Evolutionary conservation across 164 flowering plant species (phyloP).

Genomic region (Annona squamosa): DNA sequence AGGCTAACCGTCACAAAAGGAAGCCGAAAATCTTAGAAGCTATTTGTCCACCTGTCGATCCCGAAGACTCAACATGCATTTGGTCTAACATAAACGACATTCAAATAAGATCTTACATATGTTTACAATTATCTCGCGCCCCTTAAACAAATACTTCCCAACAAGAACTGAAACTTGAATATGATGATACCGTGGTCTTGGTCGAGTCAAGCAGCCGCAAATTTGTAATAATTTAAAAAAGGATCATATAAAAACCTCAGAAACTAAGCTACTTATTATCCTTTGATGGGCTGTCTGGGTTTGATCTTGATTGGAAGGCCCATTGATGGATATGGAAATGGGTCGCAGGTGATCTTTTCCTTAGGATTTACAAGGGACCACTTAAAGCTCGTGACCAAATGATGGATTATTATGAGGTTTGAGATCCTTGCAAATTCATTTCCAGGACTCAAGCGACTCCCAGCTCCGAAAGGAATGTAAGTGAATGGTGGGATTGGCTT

Average conservation of each 20-base stretch:
- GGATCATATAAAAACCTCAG: not conserved
- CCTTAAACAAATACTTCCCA: too few species aligned
- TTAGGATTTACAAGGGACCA: conserved; percentile 26
- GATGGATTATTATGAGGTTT: conserved; percentile 11
- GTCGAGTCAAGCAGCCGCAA: too few species aligned
- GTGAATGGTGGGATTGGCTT: conserved; percentile 9
- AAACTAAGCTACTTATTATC: not conserved
- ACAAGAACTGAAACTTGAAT: too few species aligned
- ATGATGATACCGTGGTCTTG: too few species aligned
- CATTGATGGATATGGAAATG: conserved; percentile 32
- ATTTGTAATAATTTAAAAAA: too few species aligned
- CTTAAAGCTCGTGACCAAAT: conserved; percentile 13
- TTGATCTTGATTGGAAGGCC: conserved; percentile 30
- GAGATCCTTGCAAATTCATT: conserved; percentile 17
- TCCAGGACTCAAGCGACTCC: conserved; percentile 14
- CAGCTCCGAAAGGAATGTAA: conserved; percentile 22
- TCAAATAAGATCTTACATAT: too few species aligned
- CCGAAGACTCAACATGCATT: too few species aligned
- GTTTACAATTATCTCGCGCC: too few species aligned
- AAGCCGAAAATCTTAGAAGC: too few species aligned
- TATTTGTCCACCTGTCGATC: too few species aligned
- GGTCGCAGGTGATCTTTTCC: conserved; percentile 23
- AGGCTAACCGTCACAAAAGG: too few species aligned
- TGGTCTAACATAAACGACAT: too few species aligned
- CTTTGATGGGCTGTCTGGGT: not conserved